Percentiles rank a stretch among this genome's conserved stretches.
Evolutionary conservation across 768 basidiomycete genomes (phyloP).

Genomic region (Rhizopogon vesiculosus): DNA sequence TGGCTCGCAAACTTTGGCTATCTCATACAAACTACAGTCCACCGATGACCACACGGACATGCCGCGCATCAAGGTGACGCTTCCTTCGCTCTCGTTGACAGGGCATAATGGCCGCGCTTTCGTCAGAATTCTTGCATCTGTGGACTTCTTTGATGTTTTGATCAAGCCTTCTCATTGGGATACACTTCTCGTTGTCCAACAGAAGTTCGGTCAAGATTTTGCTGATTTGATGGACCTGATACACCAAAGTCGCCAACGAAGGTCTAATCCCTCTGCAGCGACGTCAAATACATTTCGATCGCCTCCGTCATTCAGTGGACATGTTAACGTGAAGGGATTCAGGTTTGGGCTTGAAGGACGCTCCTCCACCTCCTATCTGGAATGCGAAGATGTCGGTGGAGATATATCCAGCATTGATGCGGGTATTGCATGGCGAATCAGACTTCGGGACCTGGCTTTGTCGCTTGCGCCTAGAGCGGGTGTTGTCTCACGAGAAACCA

Average conservation of each 20-base stretch:
- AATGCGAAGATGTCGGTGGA: conserved; percentile 72
- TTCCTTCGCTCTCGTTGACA: conserved; percentile 63
- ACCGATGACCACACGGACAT: conserved; percentile 30
- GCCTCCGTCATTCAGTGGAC: conserved; percentile 37
- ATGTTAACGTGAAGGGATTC: conserved; percentile 74
- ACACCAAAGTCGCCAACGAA: conserved; percentile 48
- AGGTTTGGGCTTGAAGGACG: conserved; percentile 72
- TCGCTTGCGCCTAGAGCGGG: conserved; percentile 67
- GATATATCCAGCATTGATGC: conserved; percentile 41
- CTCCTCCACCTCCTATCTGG: conserved; percentile 68
- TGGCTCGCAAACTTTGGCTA: conserved; percentile 53
- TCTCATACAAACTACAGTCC: conserved; percentile 44
- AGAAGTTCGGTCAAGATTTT: conserved; percentile 88
- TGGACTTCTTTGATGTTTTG: conserved; percentile 68
- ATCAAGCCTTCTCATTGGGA: conserved; percentile 85
- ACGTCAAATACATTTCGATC: conserved; percentile 11
- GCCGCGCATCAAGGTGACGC: conserved; percentile 54
- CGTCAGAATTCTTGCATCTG: conserved; percentile 50
- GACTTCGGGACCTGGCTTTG: conserved; percentile 71
- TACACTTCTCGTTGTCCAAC: conserved; percentile 75
- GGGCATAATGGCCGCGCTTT: conserved; percentile 47
- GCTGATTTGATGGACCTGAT: conserved; percentile 71
- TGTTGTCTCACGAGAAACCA: conserved; percentile 27
- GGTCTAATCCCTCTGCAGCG: conserved; percentile 7
- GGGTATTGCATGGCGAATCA: conserved; percentile 60